Evolutionary conservation across 371 early-diverging fungal species (phyloP), one percentile per base, ranked within the genome.

Genomic region (Dinochytrium kinnereticum): DNA sequence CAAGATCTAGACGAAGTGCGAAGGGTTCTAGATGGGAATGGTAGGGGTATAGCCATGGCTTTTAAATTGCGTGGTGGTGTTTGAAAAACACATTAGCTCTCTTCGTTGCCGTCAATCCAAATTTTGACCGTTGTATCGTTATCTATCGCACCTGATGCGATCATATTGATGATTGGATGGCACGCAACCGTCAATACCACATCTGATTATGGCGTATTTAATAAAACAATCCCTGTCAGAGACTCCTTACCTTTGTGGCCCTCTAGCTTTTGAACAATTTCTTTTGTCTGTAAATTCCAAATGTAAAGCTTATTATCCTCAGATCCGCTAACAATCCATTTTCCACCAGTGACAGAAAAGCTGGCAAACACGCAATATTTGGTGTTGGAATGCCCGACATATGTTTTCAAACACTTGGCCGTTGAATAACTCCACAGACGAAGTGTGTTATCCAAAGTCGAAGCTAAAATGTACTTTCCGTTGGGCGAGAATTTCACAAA

Each of bases 401-500:
- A 98, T 0, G 95, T 92, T 82, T 98, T 97, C 36, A 97, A 83
- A 67, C 96, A 97, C 80, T 95, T 95, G 33, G 94, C 95, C 19
- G 92, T 92, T 51, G 94, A 92, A 80, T 91, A 94, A 81, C 92
- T 92, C 99, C 99, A 98, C 51, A 98, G 89, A 40, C 96, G 90
- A 59, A 98, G 84, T 30, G 96, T 95, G 76, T 90, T 93, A 84
- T 98, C 97, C 67, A 94, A 85, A 13, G 97, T 95, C 0, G 95
- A 90, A 1, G 98, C 96, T 59, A 98, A 88, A 71, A 98, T 95
- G 81, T 94, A 98, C 85, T 97, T 97, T 74, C 98, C 96, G 80
- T 98, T 98, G 36, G 99, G 99, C 33, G 97, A 96, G 78, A 98
- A 98, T 82, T 95, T 96, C 38, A 94, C 97, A 85, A 94, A 96